phyloP scores from a whole-genome alignment of 1,284 basidiomycete genomes.

The Ustilago vetiveriae region DNA sequence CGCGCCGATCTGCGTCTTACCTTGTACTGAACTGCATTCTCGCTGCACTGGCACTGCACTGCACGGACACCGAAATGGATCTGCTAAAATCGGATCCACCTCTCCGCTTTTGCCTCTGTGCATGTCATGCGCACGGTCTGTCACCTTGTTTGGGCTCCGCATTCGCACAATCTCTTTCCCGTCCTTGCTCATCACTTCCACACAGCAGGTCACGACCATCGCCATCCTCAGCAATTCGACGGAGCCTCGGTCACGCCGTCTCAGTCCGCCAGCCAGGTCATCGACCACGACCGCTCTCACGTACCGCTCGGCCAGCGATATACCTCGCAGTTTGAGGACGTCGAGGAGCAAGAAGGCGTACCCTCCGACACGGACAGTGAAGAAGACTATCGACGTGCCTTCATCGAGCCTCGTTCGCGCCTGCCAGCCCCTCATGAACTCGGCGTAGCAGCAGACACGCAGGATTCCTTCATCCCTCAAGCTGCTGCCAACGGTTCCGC shows the following conservation, averaged over 20 bases:
- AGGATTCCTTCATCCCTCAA: conserved; percentile 39
- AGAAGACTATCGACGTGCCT: conserved; percentile 48
- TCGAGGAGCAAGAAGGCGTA: conserved; percentile 48
- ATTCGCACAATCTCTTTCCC: background rate
- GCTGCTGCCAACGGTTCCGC: conserved; percentile 19
- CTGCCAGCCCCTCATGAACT: conserved; percentile 49
- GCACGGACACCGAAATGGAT: conserved; percentile 1
- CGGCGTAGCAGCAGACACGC: conserved; percentile 41
- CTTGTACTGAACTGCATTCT: too few species aligned
- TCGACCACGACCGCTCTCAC: conserved; percentile 42
- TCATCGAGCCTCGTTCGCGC: conserved; percentile 46
- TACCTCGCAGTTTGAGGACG: conserved; percentile 54
- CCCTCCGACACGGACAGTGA: conserved; percentile 53
- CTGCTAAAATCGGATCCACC: background rate
- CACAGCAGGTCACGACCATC: conserved; percentile 21
- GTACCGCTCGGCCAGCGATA: conserved; percentile 45
- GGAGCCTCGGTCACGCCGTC: conserved; percentile 67
- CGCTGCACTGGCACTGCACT: too few species aligned
- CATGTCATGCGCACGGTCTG: background rate
- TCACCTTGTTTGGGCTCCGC: conserved; percentile 1
- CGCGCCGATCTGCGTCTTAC: background rate
- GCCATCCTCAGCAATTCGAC: conserved; percentile 50
- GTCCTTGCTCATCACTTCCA: background rate
- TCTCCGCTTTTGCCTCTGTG: background rate
- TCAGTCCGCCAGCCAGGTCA: conserved; percentile 67